phyloP scores from a whole-genome alignment of 345 rosid species.

The Eutrema japonicum region DNA sequence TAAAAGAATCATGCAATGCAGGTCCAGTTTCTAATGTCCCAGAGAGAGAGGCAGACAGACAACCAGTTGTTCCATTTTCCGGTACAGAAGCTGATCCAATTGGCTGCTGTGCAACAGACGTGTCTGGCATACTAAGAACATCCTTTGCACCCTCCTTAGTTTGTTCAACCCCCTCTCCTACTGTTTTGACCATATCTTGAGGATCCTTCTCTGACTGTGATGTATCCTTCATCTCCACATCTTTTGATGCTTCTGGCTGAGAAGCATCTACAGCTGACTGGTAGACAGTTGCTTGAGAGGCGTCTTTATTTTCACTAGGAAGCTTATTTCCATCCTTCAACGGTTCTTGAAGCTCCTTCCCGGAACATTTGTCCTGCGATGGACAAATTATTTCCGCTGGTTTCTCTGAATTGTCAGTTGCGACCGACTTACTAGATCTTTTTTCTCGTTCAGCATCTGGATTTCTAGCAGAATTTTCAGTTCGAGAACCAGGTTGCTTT shows the following conservation, averaged over 20 bases:
- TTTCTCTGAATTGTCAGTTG: constrained; percentile 48
- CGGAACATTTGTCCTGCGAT: constrained; percentile 43
- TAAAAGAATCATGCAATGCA: constrained; percentile 1
- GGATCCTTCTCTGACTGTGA: constrained; percentile 47
- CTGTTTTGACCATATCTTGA: constrained; percentile 33
- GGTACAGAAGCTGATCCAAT: constrained; percentile 20
- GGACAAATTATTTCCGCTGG: constrained; percentile 37
- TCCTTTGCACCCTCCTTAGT: constrained; percentile 46
- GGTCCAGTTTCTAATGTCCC: not conserved
- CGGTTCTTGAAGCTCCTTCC: constrained; percentile 46
- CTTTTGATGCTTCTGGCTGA: constrained; percentile 48
- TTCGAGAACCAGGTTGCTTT: constrained; percentile 45
- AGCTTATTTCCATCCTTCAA: constrained; percentile 50
- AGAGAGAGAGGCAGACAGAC: constrained; percentile 22
- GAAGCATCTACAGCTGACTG: constrained; percentile 46
- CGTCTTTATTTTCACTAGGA: constrained; percentile 49
- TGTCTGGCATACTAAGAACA: constrained; percentile 46
- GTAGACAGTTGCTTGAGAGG: constrained; percentile 43
- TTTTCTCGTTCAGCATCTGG: constrained; percentile 39
- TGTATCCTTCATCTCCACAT: constrained; percentile 50
- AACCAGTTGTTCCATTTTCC: constrained; percentile 39
- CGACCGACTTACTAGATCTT: constrained; percentile 41
- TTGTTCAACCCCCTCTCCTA: constrained; percentile 35
- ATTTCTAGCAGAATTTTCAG: constrained; percentile 44
- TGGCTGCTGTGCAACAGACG: constrained; percentile 32